Conservation (phyloP, 768 basidiomycete genomes). For the Dacryopinax primogenitus region DNA sequence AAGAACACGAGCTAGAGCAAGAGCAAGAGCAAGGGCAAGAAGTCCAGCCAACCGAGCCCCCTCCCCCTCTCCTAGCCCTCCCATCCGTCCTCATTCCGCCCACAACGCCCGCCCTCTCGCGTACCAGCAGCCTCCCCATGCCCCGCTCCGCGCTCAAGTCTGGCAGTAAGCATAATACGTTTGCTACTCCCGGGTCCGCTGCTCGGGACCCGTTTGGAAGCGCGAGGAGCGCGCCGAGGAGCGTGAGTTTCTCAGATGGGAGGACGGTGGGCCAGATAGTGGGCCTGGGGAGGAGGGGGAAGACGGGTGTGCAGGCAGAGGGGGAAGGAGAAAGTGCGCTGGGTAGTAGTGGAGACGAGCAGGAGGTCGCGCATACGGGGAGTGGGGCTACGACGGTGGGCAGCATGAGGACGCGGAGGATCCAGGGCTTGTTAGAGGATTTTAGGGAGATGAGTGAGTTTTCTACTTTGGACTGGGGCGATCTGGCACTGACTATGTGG, state of each 20-base stretch:
- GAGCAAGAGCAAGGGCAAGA: not conserved
- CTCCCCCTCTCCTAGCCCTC: constrained; percentile 7
- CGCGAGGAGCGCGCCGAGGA: constrained; percentile 44
- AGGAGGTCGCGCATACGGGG: constrained; percentile 20
- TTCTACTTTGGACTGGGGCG: not conserved
- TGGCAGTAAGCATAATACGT: constrained; percentile 24
- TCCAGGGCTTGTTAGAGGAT: constrained; percentile 64
- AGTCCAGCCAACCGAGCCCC: constrained; percentile 2
- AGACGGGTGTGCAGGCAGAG: constrained; percentile 26
- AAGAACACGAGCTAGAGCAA: not conserved
- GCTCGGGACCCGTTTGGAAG: constrained; percentile 12
- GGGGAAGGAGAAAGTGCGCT: constrained; percentile 14
- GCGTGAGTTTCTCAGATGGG: constrained; percentile 96
- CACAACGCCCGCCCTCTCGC: constrained; percentile 26
- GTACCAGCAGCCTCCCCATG: constrained; percentile 28
- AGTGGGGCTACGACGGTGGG: constrained; percentile 10
- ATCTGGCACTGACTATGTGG: not conserved
- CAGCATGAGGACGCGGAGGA: constrained; percentile 55
- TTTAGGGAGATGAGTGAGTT: constrained; percentile 55
- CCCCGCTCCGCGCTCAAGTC: constrained; percentile 29
- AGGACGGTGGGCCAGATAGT: constrained; percentile 77
- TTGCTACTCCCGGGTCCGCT: too few relatives aligned
- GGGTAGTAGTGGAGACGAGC: constrained; percentile 17
- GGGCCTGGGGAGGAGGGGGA: constrained; percentile 31
- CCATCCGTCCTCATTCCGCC: constrained; percentile 14